Evolutionary conservation across 306 rosid genomes (phyloP), one percentile per base, ranked within the genome.

Genomic region (Purshia tridentata): DNA sequence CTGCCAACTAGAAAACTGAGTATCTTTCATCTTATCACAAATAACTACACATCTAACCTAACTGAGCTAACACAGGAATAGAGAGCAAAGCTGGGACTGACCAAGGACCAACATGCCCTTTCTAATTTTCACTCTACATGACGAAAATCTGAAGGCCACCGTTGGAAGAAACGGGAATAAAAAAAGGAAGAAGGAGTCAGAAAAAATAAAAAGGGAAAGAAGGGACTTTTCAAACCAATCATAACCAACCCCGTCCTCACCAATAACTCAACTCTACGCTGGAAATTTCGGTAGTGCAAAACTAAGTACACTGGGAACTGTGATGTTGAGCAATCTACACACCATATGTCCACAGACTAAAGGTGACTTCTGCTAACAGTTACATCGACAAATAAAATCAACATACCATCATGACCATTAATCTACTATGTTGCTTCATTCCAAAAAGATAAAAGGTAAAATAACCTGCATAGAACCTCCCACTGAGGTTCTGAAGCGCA

Each of bases 381-480:
- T 52, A 52, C 39, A 52, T 39, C 50, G 6, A 46, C 66, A 6
- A 9, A 37, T 4, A 37, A 57, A 39, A n/a, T 4, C 44, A 35
- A 4, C 23, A 19, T 18, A 59, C 22, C 69, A 66, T 8, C 40
- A 46, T 8, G 47, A 19, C 37, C 20, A 49, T 7, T 16, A 67
- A 22, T 19, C 9, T 6, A 69, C 6, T 49, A 37, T 48, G 16
- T 18, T 4, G 63, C 40, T 9, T 8, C n/a, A 44, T 16, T 9
- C 7, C 4, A 1, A 16, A 3, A n/a, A 9, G 35, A 22, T 20
- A 54, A 6, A 9, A 23, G 14, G 29, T 45, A 54, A 56, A 65
- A 57, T 40, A 55, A 93, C 98, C 98, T 65, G 98, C 92, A 78
- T 93, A 93, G 78, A 93, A 90, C 72, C 98, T 86, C 39, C 99